A percentile compares a stretch with the other conserved stretches of the same genome.
These are phyloP conservation scores for Asclepias syriaca DNA, from an alignment of 257 asterid genomes.

Conservation along the genomic window DNA sequence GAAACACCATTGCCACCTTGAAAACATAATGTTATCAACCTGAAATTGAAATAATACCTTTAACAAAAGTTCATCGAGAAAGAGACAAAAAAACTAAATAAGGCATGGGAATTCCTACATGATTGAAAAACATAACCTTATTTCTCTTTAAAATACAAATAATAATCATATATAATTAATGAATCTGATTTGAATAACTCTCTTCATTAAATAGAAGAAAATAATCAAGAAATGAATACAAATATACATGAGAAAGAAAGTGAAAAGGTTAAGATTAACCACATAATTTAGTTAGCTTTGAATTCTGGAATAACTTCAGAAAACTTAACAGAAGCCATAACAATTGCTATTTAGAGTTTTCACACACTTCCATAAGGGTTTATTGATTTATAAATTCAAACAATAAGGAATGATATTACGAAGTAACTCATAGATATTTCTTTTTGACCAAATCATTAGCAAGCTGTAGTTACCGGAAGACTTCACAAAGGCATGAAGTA, in stretches of 20 bases:
- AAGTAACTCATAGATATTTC: not conserved
- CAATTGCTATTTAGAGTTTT: not conserved
- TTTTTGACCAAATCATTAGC: not conserved
- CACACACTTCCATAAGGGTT: not conserved
- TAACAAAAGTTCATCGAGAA: conserved; percentile 22
- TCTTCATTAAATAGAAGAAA: not conserved
- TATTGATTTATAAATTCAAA: not conserved
- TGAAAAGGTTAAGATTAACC: not conserved
- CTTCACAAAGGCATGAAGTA: conserved; percentile 85
- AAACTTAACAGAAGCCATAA: not conserved
- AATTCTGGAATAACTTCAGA: not conserved
- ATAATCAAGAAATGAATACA: not conserved
- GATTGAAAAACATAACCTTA: too few relatives aligned
- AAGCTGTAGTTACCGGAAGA: conserved; percentile 48
- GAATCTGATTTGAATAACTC: not conserved
- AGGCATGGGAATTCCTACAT: not conserved
- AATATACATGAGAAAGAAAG: not conserved
- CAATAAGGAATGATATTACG: not conserved
- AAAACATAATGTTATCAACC: conserved; percentile 72
- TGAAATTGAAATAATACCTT: conserved; percentile 28
- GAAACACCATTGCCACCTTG: conserved; percentile 54
- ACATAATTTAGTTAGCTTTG: not conserved
- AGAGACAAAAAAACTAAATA: too few relatives aligned
- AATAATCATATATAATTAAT: not conserved
- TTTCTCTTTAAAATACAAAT: too few relatives aligned